Percentiles rank a stretch among this genome's conserved stretches.
Conservation (phyloP, 208 protist species). For the Acanthamoeba triangularis region DNA sequence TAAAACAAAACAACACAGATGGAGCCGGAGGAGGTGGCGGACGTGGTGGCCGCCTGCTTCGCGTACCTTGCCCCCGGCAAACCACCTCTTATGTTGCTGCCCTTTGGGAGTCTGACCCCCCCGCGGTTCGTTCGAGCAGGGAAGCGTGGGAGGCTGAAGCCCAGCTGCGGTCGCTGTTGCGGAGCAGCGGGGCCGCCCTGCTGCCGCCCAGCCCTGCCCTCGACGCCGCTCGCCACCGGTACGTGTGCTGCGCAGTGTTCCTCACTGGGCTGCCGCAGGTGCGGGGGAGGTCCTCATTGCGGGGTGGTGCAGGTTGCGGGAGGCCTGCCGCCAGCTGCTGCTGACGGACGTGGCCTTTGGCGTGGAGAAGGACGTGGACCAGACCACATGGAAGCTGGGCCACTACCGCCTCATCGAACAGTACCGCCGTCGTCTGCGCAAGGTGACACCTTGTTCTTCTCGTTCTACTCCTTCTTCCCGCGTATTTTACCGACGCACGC, state of each 20-base stretch:
- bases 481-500: too few species aligned
- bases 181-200: background rate
- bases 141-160: background rate
- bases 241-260: background rate
- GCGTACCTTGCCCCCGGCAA: background rate
- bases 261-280: background rate
- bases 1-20: background rate
- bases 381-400: background rate
- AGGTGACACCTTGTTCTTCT: too few species aligned
- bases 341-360: background rate
- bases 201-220: background rate
- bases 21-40: background rate
- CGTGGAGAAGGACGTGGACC: constrained; percentile 12
- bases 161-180: background rate
- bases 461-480: background rate
- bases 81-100: background rate
- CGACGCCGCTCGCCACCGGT: background rate
- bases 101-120: too few species aligned
- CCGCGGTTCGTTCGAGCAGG: background rate
- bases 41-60: background rate
- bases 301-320: background rate
- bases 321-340: background rate
- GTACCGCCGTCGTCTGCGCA: background rate
- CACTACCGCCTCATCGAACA: constrained; percentile 48
- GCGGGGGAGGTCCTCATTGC: background rate